Conservation (phyloP, 2,329 filamentous ascomycete species). For the Pseudogymnoascus sp. region DNA sequence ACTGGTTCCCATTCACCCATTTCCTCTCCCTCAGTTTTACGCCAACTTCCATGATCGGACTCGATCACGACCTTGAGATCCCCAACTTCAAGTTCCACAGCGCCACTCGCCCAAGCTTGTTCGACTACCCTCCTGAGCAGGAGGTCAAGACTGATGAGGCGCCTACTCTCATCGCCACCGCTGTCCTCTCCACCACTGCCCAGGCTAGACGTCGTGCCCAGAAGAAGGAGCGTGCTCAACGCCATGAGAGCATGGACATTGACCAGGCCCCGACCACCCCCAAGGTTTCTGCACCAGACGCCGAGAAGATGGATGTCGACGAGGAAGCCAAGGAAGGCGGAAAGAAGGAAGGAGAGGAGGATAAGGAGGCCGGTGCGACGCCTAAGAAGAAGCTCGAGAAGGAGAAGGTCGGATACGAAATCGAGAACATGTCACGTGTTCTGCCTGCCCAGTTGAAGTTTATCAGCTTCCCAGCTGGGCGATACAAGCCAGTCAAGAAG, state of each 20-base stretch:
- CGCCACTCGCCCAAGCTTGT: slow-evolving; percentile 87
- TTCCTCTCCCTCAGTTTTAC: slow-evolving; percentile 94
- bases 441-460: slow-evolving; percentile 91
- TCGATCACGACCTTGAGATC: slow-evolving; percentile 89
- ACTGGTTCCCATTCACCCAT: slow-evolving; percentile 99
- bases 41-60: slow-evolving; percentile 91
- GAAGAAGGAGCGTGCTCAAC: slow-evolving; percentile 85
- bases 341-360: slow-evolving; percentile 41
- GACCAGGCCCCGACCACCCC: slow-evolving; percentile 72
- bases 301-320: slow-evolving; percentile 85
- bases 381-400: slow-evolving; percentile 87
- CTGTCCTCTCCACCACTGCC: slow-evolving; percentile 90
- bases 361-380: slow-evolving; percentile 56
- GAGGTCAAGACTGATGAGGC: slow-evolving; percentile 93
- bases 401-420: slow-evolving; percentile 83
- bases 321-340: slow-evolving; percentile 46
- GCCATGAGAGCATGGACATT: slow-evolving; percentile 91
- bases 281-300: slow-evolving; percentile 45
- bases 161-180: slow-evolving; percentile 88
- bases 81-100: slow-evolving; percentile 94
- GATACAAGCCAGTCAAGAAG: slow-evolving; percentile 91
- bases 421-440: slow-evolving; percentile 95
- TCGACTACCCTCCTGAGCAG: slow-evolving; percentile 95
- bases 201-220: slow-evolving; percentile 93
- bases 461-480: slow-evolving; percentile 81